phyloP scores from a whole-genome alignment of 2,329 filamentous ascomycete species.

The Fusarium fujikuroi region DNA sequence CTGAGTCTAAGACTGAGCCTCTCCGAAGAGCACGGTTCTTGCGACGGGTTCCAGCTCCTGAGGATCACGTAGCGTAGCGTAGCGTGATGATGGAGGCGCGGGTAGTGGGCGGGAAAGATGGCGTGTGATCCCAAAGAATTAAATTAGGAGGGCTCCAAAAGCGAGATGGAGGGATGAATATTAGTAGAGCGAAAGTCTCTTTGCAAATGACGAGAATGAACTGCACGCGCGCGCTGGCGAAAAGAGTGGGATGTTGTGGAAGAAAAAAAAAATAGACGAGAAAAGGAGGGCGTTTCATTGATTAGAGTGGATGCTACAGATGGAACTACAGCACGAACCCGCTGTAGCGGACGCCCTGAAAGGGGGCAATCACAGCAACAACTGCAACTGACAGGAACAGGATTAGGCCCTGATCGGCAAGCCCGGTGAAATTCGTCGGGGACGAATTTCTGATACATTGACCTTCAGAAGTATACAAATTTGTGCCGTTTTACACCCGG shows the following conservation, averaged over 20 bases:
- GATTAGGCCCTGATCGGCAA: background rate
- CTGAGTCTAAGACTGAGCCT: constrained; percentile 13
- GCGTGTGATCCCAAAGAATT: constrained; percentile 39
- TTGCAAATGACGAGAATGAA: background rate
- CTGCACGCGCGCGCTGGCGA: constrained; percentile 13
- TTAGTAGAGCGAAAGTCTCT: constrained; percentile 3
- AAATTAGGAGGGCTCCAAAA: constrained; percentile 38
- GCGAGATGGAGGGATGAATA: constrained; percentile 25
- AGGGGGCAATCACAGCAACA: constrained; percentile 17
- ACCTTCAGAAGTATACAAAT: too few relatives aligned
- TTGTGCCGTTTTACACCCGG: too few relatives aligned
- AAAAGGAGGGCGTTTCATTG: constrained; percentile 31
- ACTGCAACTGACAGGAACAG: constrained; percentile 20
- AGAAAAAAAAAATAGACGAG: constrained; percentile 22
- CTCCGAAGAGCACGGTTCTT: constrained; percentile 36
- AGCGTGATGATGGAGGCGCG: constrained; percentile 44
- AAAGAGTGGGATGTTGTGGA: constrained; percentile 33
- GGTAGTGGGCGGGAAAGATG: constrained; percentile 41
- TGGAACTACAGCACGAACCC: constrained; percentile 27
- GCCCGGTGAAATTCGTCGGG: too few relatives aligned
- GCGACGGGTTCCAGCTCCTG: constrained; percentile 12
- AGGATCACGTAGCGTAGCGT: constrained; percentile 21
- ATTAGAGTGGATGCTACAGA: constrained; percentile 29
- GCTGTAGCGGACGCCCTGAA: constrained; percentile 23
- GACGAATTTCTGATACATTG: too few relatives aligned